Conservation (phyloP, 148 eudicot genomes). For the Pharnaceum exiguum region DNA sequence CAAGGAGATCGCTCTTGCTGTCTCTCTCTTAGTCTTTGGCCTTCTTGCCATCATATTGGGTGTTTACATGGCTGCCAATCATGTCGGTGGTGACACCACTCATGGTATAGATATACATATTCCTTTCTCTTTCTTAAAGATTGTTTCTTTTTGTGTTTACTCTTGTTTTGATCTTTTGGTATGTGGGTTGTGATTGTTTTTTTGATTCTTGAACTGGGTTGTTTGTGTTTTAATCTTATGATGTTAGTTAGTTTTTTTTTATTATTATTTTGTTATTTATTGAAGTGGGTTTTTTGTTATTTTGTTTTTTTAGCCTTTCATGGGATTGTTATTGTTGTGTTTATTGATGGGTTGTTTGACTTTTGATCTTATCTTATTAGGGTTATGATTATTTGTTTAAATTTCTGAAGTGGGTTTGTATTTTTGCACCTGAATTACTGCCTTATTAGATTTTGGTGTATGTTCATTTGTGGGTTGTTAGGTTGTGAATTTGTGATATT, state of each 20-base stretch:
- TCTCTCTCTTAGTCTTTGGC: constrained; percentile 84
- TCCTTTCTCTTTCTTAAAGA: background rate
- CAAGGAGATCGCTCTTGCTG: constrained; percentile 87
- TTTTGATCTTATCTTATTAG: too few relatives aligned
- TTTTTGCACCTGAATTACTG: too few relatives aligned
- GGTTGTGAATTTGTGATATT: too few relatives aligned
- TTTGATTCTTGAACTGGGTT: background rate
- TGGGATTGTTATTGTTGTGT: too few relatives aligned
- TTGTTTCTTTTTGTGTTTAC: background rate
- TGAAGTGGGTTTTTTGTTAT: background rate
- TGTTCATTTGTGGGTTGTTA: too few relatives aligned
- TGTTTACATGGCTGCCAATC: constrained; percentile 59
- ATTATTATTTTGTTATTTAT: too few relatives aligned
- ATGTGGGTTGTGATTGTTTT: background rate
- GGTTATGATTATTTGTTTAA: too few relatives aligned
- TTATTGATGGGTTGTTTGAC: too few relatives aligned
- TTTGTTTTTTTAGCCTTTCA: background rate
- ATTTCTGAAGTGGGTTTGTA: too few relatives aligned
- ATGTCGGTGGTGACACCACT: constrained; percentile 76
- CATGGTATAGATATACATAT: constrained; percentile 45
- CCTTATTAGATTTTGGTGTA: too few relatives aligned
- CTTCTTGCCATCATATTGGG: constrained; percentile 62
- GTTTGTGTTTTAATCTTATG: background rate
- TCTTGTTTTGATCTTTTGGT: background rate
- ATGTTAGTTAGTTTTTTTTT: background rate